Base-by-base conservation (phyloP, 2,329 filamentous ascomycete genomes). In the Didymella segeticola region DNA sequence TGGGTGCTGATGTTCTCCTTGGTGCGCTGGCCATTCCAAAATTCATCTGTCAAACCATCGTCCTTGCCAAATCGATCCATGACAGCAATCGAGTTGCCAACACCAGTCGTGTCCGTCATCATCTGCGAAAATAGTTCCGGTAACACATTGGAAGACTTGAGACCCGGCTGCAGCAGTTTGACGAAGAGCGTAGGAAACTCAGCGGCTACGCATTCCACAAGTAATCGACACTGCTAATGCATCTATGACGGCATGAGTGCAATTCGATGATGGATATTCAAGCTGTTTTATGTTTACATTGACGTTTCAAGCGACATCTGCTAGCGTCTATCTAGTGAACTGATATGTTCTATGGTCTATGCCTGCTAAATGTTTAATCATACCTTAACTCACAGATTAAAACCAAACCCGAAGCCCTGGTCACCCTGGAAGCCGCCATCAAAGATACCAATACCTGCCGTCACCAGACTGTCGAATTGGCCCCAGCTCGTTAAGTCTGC, bases 401-500 rank as follows among this genome's bases (percentile, higher is more conserved):
- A 57, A 17, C 66, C 66, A 57, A 67, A 63, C 10, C 64, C 63
- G 46, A 60, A 60, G 2, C 50, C 55, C 6, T 46, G 54, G 31
- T 69, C 68, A 1, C 61, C 61, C 15, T 66, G 62, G 15, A 66
- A 64, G 10, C 66, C 64, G 1, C 64, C 63, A 47, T 73, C 71
- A 33, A 73, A 64, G 47, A 70, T 63, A 1, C 70, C 68, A 36
- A 69, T 71, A 1, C 71, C 70, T 7, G 68, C 66, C 10, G 71
- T 74, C 0, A 75, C 72, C 33, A 75, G 55, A 29, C 72, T 73
- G 45, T 74, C 72, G 42, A 75, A 75, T 39, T 74, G 70, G 3
- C 71, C 71, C 72, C 72, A 75, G 31, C 70, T 73, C 4, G 72
- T 70, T 38, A 74, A 46, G 50, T 74, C 70, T 11, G 70, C 68